These are phyloP conservation scores for Peniophora sp. DNA, from an alignment of 1,284 basidiomycete species.

Conservation along the genomic window DNA sequence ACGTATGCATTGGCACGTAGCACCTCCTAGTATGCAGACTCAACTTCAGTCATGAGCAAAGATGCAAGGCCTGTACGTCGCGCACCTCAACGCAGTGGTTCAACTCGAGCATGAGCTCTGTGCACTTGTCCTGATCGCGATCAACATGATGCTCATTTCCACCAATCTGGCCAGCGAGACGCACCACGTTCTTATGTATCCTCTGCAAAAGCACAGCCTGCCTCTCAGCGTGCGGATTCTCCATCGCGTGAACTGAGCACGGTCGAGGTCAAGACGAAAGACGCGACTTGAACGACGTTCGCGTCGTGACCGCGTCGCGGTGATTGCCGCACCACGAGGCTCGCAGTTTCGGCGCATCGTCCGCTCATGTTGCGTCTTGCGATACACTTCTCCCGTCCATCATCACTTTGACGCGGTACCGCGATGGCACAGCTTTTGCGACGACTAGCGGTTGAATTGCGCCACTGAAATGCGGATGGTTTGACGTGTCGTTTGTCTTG, in stretches of 20 bases:
- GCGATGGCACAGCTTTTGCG: too few species aligned
- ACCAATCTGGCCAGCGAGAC: slow-evolving; percentile 18
- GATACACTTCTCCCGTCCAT: too few species aligned
- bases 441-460: too few species aligned
- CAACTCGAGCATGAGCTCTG: slow-evolving; percentile 73
- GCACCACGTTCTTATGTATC: slow-evolving; percentile 83
- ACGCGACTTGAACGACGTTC: too few species aligned
- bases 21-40: slow-evolving; percentile 45
- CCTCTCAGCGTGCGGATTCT: slow-evolving; percentile 86
- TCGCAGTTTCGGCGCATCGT: too few species aligned
- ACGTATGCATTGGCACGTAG: slow-evolving; percentile 63
- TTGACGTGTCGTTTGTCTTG: too few species aligned
- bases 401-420: too few species aligned
- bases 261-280: not conserved
- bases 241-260: slow-evolving; percentile 41
- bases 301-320: too few species aligned
- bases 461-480: too few species aligned
- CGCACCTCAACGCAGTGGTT: slow-evolving; percentile 70
- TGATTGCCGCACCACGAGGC: too few species aligned
- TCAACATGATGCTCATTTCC: slow-evolving; percentile 4
- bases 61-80: slow-evolving; percentile 2
- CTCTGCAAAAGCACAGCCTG: slow-evolving; percentile 85
- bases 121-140: slow-evolving; percentile 59
- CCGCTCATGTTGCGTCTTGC: too few species aligned
- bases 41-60: slow-evolving; percentile 1